Evolutionary conservation across 2,329 filamentous ascomycete species (phyloP), one percentile per base, ranked within the genome.

Genomic region (Cercospora zeae-maydis): DNA sequence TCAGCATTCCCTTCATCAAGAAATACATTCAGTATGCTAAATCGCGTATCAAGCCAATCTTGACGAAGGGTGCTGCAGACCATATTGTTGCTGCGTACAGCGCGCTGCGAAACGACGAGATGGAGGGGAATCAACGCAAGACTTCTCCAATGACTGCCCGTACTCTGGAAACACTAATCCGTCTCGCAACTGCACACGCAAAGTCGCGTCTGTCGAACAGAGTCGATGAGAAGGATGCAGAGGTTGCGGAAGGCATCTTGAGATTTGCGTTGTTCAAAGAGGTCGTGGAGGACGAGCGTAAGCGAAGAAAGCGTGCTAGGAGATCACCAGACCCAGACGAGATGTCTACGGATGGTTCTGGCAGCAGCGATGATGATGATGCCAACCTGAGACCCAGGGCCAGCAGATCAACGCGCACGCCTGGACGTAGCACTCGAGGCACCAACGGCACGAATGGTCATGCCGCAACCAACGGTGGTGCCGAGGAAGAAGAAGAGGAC

Each of bases 11-110:
- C 0, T 99, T 99, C 78, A 92, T 99, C 82, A 99, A 99, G 81
- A 99, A 99, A 79, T 99, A 97, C 77, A 96, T 99, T 51, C 95
- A 99, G 75, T 99, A 99, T 76, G 92, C 95, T 67, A 99, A 99
- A 81, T 90, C 86, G 36, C 84, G 95, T 74, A 85, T 96, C 73
- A 96, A 92, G 83, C 95, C 95, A 0, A 82, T 96, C 42, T 81
- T 99, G 65, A 96, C 93, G 0, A 92, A 95, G 74, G 92, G 92
- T 49, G 93, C 95, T 5, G 91, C 92, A 10, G 92, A 97, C 70
- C 91, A 96, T 67, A 96, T 99, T 72, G 88, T 93, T 37, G 86
- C 91, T 33, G 90, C 93, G 14, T 99, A 98, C 75, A 95, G 96
- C 36, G 90, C 91, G 9, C 83, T 99, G 19, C 87, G 95, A 69